phyloP scores from a whole-genome alignment of 2,329 filamentous ascomycete genomes.

The Cytospora schulzeri region DNA sequence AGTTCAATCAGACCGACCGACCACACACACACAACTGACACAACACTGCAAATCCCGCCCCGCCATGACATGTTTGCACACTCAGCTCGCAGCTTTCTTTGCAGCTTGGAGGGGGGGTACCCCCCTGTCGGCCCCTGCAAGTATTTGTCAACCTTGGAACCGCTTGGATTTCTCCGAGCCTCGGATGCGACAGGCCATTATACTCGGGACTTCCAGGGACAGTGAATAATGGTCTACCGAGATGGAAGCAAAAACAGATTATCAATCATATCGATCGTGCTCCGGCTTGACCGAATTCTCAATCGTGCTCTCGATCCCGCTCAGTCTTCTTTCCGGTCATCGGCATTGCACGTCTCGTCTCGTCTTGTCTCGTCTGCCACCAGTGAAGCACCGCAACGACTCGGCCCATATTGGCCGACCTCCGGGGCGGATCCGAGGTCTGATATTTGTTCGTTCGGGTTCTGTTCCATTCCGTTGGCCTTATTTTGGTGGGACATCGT shows the following conservation, averaged over 20 bases:
- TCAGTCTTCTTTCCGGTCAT: neutral
- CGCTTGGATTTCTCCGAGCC: neutral
- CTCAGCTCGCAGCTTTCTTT: neutral
- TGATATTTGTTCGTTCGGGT: too few species aligned
- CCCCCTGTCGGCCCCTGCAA: neutral
- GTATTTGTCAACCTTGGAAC: neutral
- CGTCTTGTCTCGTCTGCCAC: too few species aligned
- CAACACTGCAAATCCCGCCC: conserved; percentile 6
- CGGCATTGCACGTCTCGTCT: neutral
- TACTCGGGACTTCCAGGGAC: neutral
- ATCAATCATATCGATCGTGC: neutral
- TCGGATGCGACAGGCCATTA: too few species aligned
- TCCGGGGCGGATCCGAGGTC: neutral
- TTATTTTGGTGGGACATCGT: too few species aligned
- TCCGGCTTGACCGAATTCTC: neutral
- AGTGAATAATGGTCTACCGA: too few species aligned
- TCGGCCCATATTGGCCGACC: neutral
- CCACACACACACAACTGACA: too few species aligned
- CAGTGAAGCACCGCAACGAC: neutral
- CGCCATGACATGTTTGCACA: conserved; percentile 20
- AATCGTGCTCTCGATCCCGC: too few species aligned
- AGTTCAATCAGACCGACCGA: conserved; percentile 1
- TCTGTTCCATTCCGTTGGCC: too few species aligned
- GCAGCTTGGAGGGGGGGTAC: neutral
- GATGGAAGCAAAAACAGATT: neutral